Percentiles rank a stretch among this genome's conserved stretches.
Conservation (phyloP, 805 yeast species). For the Millerago galiae region DNA sequence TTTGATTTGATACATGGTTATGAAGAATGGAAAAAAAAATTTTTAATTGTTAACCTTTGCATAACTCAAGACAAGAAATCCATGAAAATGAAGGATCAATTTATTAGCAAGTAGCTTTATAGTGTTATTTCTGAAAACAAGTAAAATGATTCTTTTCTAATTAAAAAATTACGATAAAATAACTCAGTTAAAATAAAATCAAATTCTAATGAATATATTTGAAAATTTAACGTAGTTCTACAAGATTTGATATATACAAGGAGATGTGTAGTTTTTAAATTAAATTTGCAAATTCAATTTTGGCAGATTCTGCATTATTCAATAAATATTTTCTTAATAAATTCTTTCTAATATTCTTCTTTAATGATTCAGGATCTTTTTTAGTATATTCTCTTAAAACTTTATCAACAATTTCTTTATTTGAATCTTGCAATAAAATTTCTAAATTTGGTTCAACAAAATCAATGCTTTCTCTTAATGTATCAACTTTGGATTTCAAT, state of each 20-base stretch:
- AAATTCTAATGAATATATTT: no score
- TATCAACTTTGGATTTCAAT: constrained; percentile 23
- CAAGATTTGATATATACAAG: neutral
- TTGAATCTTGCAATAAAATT: constrained; percentile 29
- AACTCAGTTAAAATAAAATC: no score
- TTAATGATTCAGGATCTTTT: constrained; percentile 33
- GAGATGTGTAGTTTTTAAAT: constrained; percentile 8
- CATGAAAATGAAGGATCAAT: no score
- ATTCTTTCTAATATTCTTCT: constrained; percentile 60
- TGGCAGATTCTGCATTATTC: constrained; percentile 23
- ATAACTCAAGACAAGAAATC: no score
- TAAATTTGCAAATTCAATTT: constrained; percentile 15
- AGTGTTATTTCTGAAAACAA: no score
- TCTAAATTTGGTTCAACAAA: constrained; percentile 30
- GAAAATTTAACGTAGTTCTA: no score
- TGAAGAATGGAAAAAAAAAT: no score
- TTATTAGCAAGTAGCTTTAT: no score
- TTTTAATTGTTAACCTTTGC: no score
- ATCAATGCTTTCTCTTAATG: constrained; percentile 27
- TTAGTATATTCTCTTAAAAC: constrained; percentile 32
- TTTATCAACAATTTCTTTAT: constrained; percentile 29
- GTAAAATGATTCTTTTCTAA: no score
- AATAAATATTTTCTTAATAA: constrained; percentile 59
- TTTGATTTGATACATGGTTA: constrained; percentile 27
- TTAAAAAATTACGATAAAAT: no score